A percentile compares a stretch with the other conserved stretches of the same genome.
Conservation (phyloP, 1,284 basidiomycete species). For the Mycena citricolor region DNA sequence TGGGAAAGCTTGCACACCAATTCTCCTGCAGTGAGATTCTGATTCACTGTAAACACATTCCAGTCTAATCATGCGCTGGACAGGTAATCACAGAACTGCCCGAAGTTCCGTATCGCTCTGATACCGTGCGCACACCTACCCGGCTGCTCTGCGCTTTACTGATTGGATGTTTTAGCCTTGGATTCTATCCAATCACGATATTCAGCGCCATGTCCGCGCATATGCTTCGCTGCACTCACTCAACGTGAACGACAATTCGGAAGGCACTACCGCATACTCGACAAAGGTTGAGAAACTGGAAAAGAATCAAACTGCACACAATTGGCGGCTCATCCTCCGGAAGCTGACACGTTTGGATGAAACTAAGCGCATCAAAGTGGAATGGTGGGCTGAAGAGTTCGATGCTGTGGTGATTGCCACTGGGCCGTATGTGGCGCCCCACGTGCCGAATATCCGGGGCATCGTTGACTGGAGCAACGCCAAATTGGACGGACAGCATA, state of each 20-base stretch:
- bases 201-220: constrained; percentile 25
- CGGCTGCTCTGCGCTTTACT: no score
- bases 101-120: constrained; percentile 20
- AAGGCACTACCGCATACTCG: constrained; percentile 32
- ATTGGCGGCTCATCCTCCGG: constrained; percentile 26
- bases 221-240: constrained; percentile 27
- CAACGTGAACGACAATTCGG: constrained; percentile 23
- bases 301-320: constrained; percentile 19
- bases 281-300: constrained; percentile 29
- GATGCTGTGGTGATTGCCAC: constrained; percentile 19
- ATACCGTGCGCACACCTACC: constrained; percentile 17
- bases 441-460: constrained; percentile 19
- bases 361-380: constrained; percentile 13
- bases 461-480: constrained; percentile 17
- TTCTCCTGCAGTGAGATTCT: constrained; percentile 21
- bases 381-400: constrained; percentile 21
- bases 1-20: constrained; percentile 25
- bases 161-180: constrained; percentile 22
- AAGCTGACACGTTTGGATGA: constrained; percentile 17
- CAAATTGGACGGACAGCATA: constrained; percentile 3
- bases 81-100: constrained; percentile 21
- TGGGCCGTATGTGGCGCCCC: constrained; percentile 21
- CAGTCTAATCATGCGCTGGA: no score
- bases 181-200: constrained; percentile 18
- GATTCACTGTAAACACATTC: no score